phyloP scores from a whole-genome alignment of 1,284 basidiomycete genomes.

The Ustilago xerochloae region DNA sequence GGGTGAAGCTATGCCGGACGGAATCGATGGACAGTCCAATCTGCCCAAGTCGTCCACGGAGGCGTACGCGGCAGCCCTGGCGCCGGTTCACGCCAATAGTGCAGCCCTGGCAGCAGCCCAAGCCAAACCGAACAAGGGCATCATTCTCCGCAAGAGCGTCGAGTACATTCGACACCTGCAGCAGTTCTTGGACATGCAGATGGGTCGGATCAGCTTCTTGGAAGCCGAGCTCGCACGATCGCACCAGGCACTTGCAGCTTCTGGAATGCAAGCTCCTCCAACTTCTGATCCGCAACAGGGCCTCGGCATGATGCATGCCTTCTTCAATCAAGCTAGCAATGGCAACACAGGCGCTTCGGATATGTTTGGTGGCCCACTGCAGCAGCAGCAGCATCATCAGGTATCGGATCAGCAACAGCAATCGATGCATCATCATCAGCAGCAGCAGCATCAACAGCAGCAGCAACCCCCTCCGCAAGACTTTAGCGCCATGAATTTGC shows the following conservation, averaged over 20 bases:
- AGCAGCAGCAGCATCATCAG: slow-evolving; percentile 25
- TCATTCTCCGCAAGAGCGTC: slow-evolving; percentile 66
- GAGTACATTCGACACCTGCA: slow-evolving; percentile 66
- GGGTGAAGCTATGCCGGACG: slow-evolving; percentile 19
- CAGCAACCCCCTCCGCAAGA: slow-evolving; percentile 34
- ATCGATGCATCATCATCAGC: not conserved
- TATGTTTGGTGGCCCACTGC: slow-evolving; percentile 18
- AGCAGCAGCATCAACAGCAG: slow-evolving; percentile 14
- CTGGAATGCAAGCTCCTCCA: slow-evolving; percentile 46
- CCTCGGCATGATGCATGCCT: slow-evolving; percentile 48
- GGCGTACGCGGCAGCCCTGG: slow-evolving; percentile 53
- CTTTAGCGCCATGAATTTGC: slow-evolving; percentile 46
- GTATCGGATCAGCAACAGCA: slow-evolving; percentile 14
- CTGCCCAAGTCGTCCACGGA: slow-evolving; percentile 47
- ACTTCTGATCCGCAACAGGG: slow-evolving; percentile 47
- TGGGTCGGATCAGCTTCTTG: slow-evolving; percentile 55
- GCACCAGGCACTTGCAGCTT: slow-evolving; percentile 42
- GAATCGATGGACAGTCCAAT: slow-evolving; percentile 12
- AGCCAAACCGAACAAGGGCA: slow-evolving; percentile 67
- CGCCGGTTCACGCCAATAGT: slow-evolving; percentile 56
- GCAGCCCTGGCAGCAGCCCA: slow-evolving; percentile 60
- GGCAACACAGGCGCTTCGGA: not conserved
- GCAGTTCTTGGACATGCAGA: slow-evolving; percentile 64
- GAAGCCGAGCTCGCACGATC: slow-evolving; percentile 53
- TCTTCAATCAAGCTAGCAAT: slow-evolving; percentile 25